A percentile compares a stretch with the other conserved stretches of the same genome.
Evolutionary conservation across 768 basidiomycete species (phyloP).

Genomic region (Pulveroboletus sp.): DNA sequence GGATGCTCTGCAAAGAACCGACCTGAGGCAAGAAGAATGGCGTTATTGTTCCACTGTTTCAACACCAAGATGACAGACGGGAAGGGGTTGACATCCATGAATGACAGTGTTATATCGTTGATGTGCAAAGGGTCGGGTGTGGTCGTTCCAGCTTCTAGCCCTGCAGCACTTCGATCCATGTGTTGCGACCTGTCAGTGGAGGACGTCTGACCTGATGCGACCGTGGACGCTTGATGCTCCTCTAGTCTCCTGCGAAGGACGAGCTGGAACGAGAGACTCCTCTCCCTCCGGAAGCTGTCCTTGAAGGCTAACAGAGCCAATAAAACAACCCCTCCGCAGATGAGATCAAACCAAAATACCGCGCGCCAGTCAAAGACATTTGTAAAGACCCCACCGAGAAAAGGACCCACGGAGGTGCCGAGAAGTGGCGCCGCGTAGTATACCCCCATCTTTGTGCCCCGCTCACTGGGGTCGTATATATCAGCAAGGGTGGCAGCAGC

Average conservation of each 20-base stretch:
- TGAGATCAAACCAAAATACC: conserved; percentile 78
- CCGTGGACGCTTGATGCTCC: conserved; percentile 15
- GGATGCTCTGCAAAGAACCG: not conserved
- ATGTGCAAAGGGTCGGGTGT: not conserved
- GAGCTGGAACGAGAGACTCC: conserved; percentile 74
- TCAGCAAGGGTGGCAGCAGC: conserved; percentile 79
- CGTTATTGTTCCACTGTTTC: conserved; percentile 60
- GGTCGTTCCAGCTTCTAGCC: conserved; percentile 4
- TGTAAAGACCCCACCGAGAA: conserved; percentile 66
- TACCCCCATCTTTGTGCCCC: conserved; percentile 80
- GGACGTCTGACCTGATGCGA: not conserved
- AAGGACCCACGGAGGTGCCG: conserved; percentile 61
- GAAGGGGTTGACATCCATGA: conserved; percentile 70
- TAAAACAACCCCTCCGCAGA: conserved; percentile 50
- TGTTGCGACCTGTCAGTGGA: conserved; percentile 7
- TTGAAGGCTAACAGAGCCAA: conserved; percentile 62
- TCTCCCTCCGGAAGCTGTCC: conserved; percentile 79
- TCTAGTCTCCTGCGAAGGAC: conserved; percentile 46
- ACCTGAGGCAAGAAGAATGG: conserved; percentile 42
- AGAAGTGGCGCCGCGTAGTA: conserved; percentile 79
- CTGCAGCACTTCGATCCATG: not conserved
- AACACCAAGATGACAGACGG: conserved; percentile 56
- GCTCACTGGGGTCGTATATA: conserved; percentile 70
- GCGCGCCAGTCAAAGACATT: conserved; percentile 73
- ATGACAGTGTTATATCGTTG: conserved; percentile 45